phyloP scores from a whole-genome alignment of 2,329 filamentous ascomycete genomes.

The Stagonosporopsis rhizophila region DNA sequence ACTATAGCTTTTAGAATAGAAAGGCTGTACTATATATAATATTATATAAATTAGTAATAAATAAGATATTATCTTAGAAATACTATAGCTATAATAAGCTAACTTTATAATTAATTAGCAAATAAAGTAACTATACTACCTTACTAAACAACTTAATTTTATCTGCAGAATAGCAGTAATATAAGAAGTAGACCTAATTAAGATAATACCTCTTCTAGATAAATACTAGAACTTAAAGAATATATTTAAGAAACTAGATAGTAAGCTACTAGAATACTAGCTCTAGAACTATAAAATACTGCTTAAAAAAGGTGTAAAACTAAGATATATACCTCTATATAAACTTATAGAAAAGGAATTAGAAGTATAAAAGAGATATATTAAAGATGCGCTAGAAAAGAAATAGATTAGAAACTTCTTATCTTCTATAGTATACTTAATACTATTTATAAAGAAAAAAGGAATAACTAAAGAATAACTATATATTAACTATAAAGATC shows the following conservation, averaged over 20 bases:
- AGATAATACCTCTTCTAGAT: background rate
- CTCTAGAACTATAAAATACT: background rate
- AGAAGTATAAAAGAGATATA: background rate
- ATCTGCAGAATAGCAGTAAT: background rate
- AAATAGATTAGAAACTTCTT: background rate
- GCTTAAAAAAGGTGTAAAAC: background rate
- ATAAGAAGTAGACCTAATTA: background rate
- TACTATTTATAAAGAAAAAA: background rate
- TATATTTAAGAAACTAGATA: background rate
- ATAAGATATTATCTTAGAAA: background rate
- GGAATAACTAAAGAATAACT: background rate
- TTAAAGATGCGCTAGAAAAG: slow-evolving; percentile 1
- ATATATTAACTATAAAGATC: background rate
- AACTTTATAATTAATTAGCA: background rate
- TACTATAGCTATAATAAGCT: background rate
- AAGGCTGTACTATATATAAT: background rate
- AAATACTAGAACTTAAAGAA: background rate
- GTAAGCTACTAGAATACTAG: background rate
- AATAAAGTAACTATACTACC: background rate
- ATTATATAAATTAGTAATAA: background rate
- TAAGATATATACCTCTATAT: background rate
- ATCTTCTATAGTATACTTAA: background rate
- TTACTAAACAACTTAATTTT: background rate
- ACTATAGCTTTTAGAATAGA: background rate
- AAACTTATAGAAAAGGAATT: background rate